Base-by-base conservation (phyloP, 1,139 yeast genomes). In the Keqinozyma sinolaborantium region DNA sequence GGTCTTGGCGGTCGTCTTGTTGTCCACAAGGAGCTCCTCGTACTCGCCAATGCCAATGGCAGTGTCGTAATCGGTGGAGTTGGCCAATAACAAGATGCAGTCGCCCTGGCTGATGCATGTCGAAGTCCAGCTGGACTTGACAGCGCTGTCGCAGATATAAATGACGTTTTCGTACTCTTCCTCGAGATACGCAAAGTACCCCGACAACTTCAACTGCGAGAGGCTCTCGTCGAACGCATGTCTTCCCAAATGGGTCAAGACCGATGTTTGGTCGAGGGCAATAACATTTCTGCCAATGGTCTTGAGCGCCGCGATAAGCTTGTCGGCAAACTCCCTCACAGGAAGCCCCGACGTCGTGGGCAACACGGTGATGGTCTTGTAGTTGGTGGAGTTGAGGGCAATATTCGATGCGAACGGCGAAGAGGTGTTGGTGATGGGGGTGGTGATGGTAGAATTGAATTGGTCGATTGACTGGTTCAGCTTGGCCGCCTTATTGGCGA, bases 71-170 rank as follows among this genome's bases (percentile, higher is more conserved):
- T 78, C 67, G 16, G 65, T 71, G 3, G 88, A 82, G 58, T 83
- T 84, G 0, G 90, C 92, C 13, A 83, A 53, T 10, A 84, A 56
- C 21, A 83, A 55, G 16, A 86, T 78, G 60, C 97, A 90, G 56
- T 92, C 98, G 9, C 96, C 97, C 56, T 90, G 97, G 4, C 94
- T 78, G 30, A 92, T 83, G 56, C 98, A 92, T 0, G 96, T 86
- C 7, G 79, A 74, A 0, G 97, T 87, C 98, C 98, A 92, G 20
- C 80, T 73, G 0, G 96, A 85, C 42, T 79, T 80, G 3, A 84
- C 77, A 1, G 85, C 73, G 0, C 96, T 80, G 48, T 92, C 97
- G 24, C 95, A 92, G 14, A 92, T 79, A 50, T 92, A 92, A 3
- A 92, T 77, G 5, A 92, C 83, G 3, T 90, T 83, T 47, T 90